Evolutionary conservation across 768 basidiomycete genomes (phyloP).

Genomic region (Suillus alpinus): DNA sequence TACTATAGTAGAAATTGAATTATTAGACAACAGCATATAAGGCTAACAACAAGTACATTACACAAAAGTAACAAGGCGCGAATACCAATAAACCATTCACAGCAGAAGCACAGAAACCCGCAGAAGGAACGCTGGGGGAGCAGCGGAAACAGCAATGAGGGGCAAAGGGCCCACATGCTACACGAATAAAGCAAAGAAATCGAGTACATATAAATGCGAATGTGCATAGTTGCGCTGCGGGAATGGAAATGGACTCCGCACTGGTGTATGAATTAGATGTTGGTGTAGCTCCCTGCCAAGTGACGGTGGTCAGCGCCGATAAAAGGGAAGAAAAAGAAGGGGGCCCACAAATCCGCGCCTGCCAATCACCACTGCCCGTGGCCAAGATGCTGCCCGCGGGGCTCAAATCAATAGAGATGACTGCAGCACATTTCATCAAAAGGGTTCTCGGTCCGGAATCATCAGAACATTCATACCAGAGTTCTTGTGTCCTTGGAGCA

Average conservation of each 20-base stretch:
- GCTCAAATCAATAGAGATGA: constrained; percentile 39
- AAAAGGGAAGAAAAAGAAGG: constrained; percentile 10
- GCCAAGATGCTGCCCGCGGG: constrained; percentile 29
- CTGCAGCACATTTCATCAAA: constrained; percentile 13
- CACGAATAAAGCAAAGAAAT: not conserved
- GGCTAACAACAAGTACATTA: constrained; percentile 2
- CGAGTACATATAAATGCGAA: not conserved
- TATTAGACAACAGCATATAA: constrained; percentile 1
- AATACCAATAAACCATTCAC: not conserved
- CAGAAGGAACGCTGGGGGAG: not conserved
- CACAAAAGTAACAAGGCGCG: not conserved
- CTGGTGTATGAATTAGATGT: not conserved
- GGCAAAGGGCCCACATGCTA: not conserved
- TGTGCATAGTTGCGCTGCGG: not conserved
- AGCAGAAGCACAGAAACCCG: not conserved
- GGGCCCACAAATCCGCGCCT: constrained; percentile 37
- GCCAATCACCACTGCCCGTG: constrained; percentile 36
- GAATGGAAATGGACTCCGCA: not conserved
- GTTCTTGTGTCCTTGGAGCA: constrained; percentile 34
- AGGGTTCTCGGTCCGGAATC: not conserved
- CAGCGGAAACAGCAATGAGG: not conserved
- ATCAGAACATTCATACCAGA: constrained; percentile 28
- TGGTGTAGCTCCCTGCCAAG: constrained; percentile 4
- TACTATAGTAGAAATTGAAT: not conserved
- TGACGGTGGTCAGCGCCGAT: not conserved